Evolutionary conservation across 2,329 filamentous ascomycete species (phyloP).

Genomic region (Aureobasidium mangrovei): DNA sequence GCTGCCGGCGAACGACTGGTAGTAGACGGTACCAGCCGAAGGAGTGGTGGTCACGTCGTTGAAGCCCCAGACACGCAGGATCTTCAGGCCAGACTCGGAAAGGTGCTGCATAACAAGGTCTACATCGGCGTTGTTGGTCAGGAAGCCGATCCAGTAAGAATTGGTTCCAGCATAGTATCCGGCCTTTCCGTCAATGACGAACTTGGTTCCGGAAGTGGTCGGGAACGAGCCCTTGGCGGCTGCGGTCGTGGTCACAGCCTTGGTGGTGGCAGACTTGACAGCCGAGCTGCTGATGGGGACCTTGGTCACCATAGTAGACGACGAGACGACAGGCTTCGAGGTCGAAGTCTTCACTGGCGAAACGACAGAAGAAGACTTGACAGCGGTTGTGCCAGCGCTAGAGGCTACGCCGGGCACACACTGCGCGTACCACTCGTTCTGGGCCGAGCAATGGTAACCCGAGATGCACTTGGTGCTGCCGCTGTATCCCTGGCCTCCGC

Average conservation of each 20-base stretch:
- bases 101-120: constrained; percentile 30
- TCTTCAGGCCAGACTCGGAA: constrained; percentile 30
- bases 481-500: constrained; percentile 36
- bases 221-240: constrained; percentile 15
- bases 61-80: constrained; percentile 55
- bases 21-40: constrained; percentile 38
- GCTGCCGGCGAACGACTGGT: constrained; percentile 35
- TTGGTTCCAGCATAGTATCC: constrained; percentile 47
- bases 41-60: constrained; percentile 45
- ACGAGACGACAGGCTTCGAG: not conserved
- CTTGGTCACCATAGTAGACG: constrained; percentile 1
- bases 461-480: constrained; percentile 33
- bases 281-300: constrained; percentile 1
- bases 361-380: not conserved
- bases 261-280: not conserved
- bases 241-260: not conserved
- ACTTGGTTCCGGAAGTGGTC: constrained; percentile 22
- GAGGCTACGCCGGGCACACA: constrained; percentile 24
- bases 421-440: constrained; percentile 41
- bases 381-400: not conserved
- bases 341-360: not conserved
- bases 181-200: constrained; percentile 37
- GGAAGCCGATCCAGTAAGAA: constrained; percentile 48
- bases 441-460: constrained; percentile 32
- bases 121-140: constrained; percentile 46